Conservation (phyloP, 495 filamentous ascomycete species). For the Penicillium angulare region DNA sequence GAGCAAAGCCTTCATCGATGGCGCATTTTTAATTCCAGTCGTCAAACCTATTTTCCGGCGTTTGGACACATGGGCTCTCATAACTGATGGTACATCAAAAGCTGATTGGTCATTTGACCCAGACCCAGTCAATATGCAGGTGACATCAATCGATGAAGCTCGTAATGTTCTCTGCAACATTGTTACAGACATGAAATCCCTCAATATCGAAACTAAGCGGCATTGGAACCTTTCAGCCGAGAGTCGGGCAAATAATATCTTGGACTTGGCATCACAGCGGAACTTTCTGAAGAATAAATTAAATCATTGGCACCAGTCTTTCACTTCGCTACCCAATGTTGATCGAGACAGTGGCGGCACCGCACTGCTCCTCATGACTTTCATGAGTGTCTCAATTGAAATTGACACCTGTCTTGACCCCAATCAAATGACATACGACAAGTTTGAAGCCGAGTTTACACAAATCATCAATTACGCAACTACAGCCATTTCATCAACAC, state of each 20-base stretch:
- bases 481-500: constrained; percentile 16
- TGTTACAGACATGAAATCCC: constrained; percentile 15
- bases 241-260: not conserved
- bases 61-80: constrained; percentile 10
- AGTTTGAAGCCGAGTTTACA: constrained; percentile 16
- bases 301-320: constrained; percentile 10
- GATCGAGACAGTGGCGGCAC: constrained; percentile 1
- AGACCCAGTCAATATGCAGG: not conserved
- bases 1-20: not conserved
- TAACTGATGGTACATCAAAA: constrained; percentile 1
- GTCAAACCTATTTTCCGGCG: constrained; percentile 18
- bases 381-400: constrained; percentile 17
- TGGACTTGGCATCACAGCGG: not conserved
- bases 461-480: constrained; percentile 19
- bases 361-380: constrained; percentile 18
- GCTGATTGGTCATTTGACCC: constrained; percentile 2
- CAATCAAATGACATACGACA: constrained; percentile 18
- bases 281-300: constrained; percentile 5
- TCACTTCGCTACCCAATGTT: not conserved
- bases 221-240: constrained; percentile 1
- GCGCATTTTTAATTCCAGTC: constrained; percentile 3
- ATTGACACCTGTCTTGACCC: constrained; percentile 12
- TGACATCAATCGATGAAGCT: constrained; percentile 14
- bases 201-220: constrained; percentile 11
- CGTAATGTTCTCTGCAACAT: constrained; percentile 16